Conservation (phyloP, 2,329 filamentous ascomycete species). For the Clarireedia homoeocarpa region DNA sequence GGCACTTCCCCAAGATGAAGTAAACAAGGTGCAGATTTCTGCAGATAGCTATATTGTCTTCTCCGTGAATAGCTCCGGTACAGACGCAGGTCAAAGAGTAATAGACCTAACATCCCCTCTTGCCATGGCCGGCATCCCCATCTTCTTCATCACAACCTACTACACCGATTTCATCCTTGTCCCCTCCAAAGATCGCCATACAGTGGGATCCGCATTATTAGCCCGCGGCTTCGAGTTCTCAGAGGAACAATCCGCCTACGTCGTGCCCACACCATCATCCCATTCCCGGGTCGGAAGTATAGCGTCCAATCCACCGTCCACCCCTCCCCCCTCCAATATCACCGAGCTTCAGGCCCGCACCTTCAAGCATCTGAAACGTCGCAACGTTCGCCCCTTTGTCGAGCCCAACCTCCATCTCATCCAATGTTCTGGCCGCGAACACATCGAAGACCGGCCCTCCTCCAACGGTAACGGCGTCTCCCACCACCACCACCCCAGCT, state of each 20-base stretch:
- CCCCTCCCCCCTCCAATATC: conserved; percentile 70
- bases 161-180: conserved; percentile 96
- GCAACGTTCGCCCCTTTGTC: conserved; percentile 66
- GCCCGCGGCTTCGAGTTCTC: conserved; percentile 79
- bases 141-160: conserved; percentile 98
- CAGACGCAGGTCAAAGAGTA: conserved; percentile 86
- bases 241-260: conserved; percentile 59
- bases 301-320: conserved; percentile 47
- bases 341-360: conserved; percentile 76
- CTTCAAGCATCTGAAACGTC: conserved; percentile 72
- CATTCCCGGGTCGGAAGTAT: conserved; percentile 32
- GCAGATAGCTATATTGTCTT: conserved; percentile 80
- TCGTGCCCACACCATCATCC: conserved; percentile 37
- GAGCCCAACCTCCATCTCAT: conserved; percentile 63
- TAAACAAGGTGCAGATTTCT: conserved; percentile 61
- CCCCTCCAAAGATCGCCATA: conserved; percentile 62
- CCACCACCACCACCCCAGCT: conserved; percentile 24
- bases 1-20: conserved; percentile 47
- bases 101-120: conserved; percentile 86
- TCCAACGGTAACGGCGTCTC: conserved; percentile 29
- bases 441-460: conserved; percentile 27
- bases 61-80: conserved; percentile 80
- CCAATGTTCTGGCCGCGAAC: conserved; percentile 64
- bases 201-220: conserved; percentile 70
- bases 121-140: conserved; percentile 85